Evolutionary conservation across 352 stramenopile genomes (phyloP), one percentile per base, ranked within the genome.

Genomic region (Globisporangium cylindrosporum): DNA sequence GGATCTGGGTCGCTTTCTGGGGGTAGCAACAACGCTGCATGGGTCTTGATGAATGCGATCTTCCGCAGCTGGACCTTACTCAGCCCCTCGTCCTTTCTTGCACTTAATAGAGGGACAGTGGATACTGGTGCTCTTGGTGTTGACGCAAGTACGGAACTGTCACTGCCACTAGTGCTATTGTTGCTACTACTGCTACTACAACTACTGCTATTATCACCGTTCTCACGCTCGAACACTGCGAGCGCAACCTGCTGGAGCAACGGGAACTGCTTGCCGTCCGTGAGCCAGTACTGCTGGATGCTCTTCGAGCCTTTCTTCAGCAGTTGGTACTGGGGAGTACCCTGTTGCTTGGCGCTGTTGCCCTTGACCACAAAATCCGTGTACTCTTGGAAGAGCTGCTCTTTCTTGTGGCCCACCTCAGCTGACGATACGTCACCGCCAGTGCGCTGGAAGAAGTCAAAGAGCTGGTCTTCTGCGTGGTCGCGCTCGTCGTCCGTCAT

Each of bases 341-440:
- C 48, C 18, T 59, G 56, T 0, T 59, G 34, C 38, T 73, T 75
- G 25, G 73, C 61, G 9, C 62, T 58, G 14, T 66, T 74, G 29
- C 70, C 65, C 27, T 76, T 73, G 53, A 78, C 73, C 48, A 80
- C 68, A 32, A 73, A 82, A 60, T 71, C 63, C 15, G 73, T 80
- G 34, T 78, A 71, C 59, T 82, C 61, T 46, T 75, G 72, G 34
- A 59, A 66, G 6, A 79, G 70, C 29, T 55, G 55, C 10, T 73
- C 25, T 43, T 75, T 72, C 14, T 70, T 46, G 18, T 51, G 62
- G 24, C 60, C 22, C 6, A 56, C 10, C 53, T 49, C 63, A 22
- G 9, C 56, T 61, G 20, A 24, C 36, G 25, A 18, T 12, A 27
- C 27, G 2, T 27, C 22, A 20, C 8, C 18, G 10, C 9, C 10